Conservation (phyloP, 441 rosid species). For the Dalechampia spathulata region DNA sequence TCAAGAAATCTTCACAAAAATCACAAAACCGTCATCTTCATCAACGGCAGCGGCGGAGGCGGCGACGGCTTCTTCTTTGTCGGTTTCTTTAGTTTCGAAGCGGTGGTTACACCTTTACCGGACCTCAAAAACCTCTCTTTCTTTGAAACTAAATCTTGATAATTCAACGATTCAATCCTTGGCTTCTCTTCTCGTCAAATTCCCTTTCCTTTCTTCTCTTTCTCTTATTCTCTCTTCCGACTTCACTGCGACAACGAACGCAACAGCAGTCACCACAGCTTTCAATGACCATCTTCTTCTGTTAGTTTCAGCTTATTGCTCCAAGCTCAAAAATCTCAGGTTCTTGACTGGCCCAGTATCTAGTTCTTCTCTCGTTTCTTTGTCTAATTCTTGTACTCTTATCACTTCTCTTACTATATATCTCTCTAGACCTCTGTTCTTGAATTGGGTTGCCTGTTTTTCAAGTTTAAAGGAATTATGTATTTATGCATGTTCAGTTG, state of each 20-base stretch:
- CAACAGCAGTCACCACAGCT: background rate
- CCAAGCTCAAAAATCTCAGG: constrained; percentile 43
- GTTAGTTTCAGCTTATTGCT: constrained; percentile 41
- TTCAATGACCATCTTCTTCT: constrained; percentile 35
- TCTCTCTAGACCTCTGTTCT: constrained; percentile 38
- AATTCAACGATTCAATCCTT: constrained; percentile 31
- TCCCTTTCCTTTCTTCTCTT: constrained; percentile 57
- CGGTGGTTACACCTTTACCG: constrained; percentile 87
- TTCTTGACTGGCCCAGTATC: constrained; percentile 51
- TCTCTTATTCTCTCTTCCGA: constrained; percentile 32
- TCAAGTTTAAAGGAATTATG: constrained; percentile 50
- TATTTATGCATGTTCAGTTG: constrained; percentile 23
- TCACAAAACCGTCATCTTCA: constrained; percentile 30
- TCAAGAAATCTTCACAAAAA: constrained; percentile 54
- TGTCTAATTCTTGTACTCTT: constrained; percentile 35
- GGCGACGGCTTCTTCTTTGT: constrained; percentile 24
- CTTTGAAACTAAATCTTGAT: constrained; percentile 33
- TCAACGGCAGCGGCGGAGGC: constrained; percentile 28
- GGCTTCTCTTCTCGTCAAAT: constrained; percentile 41
- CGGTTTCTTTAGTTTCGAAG: constrained; percentile 70
- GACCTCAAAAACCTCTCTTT: constrained; percentile 52
- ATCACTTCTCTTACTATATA: constrained; percentile 52
- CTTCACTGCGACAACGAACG: constrained; percentile 5
- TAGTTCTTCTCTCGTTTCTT: constrained; percentile 34
- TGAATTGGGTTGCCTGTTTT: constrained; percentile 55